phyloP scores from a whole-genome alignment of 148 eudicot species.

The Rhododendron ferrugineum region DNA sequence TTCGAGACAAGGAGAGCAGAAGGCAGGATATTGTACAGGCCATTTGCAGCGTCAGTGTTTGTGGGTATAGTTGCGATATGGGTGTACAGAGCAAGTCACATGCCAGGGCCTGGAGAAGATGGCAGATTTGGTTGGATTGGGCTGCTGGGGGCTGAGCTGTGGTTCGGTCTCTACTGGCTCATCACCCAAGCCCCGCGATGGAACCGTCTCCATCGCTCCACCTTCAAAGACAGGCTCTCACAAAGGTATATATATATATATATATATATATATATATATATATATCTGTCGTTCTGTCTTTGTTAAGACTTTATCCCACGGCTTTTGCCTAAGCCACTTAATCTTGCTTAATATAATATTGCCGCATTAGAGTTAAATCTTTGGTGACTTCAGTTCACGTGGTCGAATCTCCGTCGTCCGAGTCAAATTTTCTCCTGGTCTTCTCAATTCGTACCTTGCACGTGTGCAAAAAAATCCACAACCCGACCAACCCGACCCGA shows the following conservation, averaged over 20 bases:
- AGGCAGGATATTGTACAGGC: slow-evolving; percentile 29
- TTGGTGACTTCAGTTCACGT: too few species aligned
- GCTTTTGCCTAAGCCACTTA: accelerated
- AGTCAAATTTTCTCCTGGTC: too few species aligned
- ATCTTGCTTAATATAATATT: too few species aligned
- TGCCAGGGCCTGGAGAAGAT: slow-evolving; percentile 13
- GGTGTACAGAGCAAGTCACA: slow-evolving; percentile 44
- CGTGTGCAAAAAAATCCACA: too few species aligned
- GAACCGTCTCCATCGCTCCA: slow-evolving; percentile 35
- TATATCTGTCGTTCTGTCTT: too few species aligned
- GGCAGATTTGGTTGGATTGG: slow-evolving; percentile 45
- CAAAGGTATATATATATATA: too few species aligned
- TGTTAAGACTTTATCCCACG: too few species aligned
- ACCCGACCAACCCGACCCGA: too few species aligned
- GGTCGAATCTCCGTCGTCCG: too few species aligned
- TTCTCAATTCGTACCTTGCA: too few species aligned
- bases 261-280: too few species aligned
- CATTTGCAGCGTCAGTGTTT: slow-evolving; percentile 36
- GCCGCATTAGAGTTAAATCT: accelerated
- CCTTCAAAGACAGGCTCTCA: slow-evolving; percentile 60
- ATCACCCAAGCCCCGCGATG: slow-evolving; percentile 59
- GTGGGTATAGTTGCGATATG: slow-evolving; percentile 36
- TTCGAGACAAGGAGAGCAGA: neutral
- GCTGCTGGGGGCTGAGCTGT: slow-evolving; percentile 52
- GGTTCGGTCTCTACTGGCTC: slow-evolving; percentile 72